Base-by-base conservation (phyloP, 352 stramenopile species). In the Globisporangium paddicum region DNA sequence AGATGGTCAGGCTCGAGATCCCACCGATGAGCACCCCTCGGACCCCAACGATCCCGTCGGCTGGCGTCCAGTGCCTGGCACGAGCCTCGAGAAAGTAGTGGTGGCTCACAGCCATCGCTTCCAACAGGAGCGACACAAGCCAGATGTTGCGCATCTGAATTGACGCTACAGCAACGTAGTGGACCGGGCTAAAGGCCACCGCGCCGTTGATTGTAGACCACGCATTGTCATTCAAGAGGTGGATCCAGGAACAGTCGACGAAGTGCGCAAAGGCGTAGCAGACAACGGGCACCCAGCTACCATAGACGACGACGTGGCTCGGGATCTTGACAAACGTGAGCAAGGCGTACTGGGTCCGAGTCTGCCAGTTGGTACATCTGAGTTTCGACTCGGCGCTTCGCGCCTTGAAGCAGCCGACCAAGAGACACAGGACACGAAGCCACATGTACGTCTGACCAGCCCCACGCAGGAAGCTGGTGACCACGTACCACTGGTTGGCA, bases 91-190 rank as follows among this genome's bases (percentile, higher is more conserved):
- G 38, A 35, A 57, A 34, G 35, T 53, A 37, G 2, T 54, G 62
- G 18, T 69, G 32, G 0, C n/a, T 16, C n/a, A 60, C 9, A 5
- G 67, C 34, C 23, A 58, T 6, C 7, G 52, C 2, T 26, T 72
- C 70, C 18, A 59, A 49, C 6, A 62, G 30, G 14, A 79, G 45
- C 40, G 71, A 64, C 19, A 79, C 16, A 10, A 79, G 44, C 68
- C 71, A 79, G 3, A 76, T 52, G 32, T 76, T 76, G 34, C 71
- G 67, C 71, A 79, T 76, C 49, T 76, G 68, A 35, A 76, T 63
- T 16, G 58, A 61, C 0, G 62, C 66, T 3, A 67, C 45, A 18
- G 21, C n/a, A 19, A 69, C 19, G 66, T 71, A 73, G 13, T 25
- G 32, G 32, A 65, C 16, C 2, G 62, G 49, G 16, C 71, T 13